These are phyloP conservation scores for Magnolia changhungtana DNA, from an alignment of 164 flowering plant genomes.

Conservation along the genomic window DNA sequence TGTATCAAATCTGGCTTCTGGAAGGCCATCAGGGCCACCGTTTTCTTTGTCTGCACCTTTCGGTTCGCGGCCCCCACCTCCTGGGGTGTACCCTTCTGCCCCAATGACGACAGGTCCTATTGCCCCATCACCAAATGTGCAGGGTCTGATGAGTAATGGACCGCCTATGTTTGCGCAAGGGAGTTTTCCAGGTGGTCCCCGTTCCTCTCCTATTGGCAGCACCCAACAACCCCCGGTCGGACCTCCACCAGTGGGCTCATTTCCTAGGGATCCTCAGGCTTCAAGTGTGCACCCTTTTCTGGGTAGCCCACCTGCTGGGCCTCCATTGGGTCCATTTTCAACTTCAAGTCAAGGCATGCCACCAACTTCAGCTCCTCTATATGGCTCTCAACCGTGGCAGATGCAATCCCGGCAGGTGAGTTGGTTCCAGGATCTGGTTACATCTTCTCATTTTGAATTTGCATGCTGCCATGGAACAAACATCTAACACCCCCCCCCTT, in stretches of 20 bases:
- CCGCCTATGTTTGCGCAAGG: slow-evolving; percentile 44
- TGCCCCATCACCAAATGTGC: slow-evolving; percentile 33
- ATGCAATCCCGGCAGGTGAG: slow-evolving; percentile 53
- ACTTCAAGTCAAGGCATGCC: slow-evolving; percentile 1
- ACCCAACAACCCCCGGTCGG: slow-evolving; percentile 39
- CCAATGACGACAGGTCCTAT: slow-evolving; percentile 27
- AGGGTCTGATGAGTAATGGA: slow-evolving; percentile 47
- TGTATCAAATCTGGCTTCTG: slow-evolving; percentile 33
- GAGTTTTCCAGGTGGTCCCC: slow-evolving; percentile 31
- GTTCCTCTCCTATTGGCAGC: slow-evolving; percentile 36
- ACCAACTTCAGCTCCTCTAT: slow-evolving; percentile 10
- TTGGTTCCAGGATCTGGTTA: background rate
- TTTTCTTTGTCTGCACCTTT: slow-evolving; percentile 41
- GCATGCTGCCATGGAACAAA: background rate
- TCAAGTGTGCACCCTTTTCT: slow-evolving; percentile 18
- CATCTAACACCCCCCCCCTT: background rate
- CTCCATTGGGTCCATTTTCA: slow-evolving; percentile 20
- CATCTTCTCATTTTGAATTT: background rate
- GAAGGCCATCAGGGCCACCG: slow-evolving; percentile 52
- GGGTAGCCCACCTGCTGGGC: slow-evolving; percentile 16
- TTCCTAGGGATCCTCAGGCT: slow-evolving; percentile 13
- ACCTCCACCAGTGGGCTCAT: slow-evolving; percentile 33
- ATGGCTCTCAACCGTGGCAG: slow-evolving; percentile 32
- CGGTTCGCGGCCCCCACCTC: slow-evolving; percentile 42
- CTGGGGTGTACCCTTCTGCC: slow-evolving; percentile 30